Base-by-base conservation (phyloP, 2,329 filamentous ascomycete genomes). In the Beauveria medogensis region DNA sequence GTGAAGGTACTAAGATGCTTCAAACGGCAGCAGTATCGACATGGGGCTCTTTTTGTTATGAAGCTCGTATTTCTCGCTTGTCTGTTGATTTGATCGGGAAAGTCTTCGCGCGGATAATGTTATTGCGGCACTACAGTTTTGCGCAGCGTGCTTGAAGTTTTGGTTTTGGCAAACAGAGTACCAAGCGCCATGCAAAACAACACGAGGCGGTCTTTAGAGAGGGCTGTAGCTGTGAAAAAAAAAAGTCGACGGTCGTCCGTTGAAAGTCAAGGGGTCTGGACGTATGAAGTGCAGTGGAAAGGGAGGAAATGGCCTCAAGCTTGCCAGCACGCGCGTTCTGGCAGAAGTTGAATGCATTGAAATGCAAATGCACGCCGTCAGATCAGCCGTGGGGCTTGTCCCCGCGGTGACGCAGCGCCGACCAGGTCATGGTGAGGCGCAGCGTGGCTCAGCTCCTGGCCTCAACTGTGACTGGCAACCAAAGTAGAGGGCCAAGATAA, bases 391-490 rank as follows among this genome's bases (percentile, higher is more conserved):
- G 53, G 58, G 53, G 52, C 60, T 59, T 58, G 59, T 66, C 65
- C 64, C 65, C 65, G 60, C 66, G 65, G 66, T 68, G 66, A 68
- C 65, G 66, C 65, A 66, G 52, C 54, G 61, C 20, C 59, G 57
- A 60, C 41, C 55, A 24, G 28, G 37, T 34, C n/a, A 24, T 12
- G 26, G 62, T 59, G 53, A 62, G 53, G 54, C 61, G 51, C 52
- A 59, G 59, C 53, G 69, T 70, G 68, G 68, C 69, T 69, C 66
- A 69, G 68, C 64, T 62, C 58, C 20, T 58, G 40, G 52, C n/a
- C 24, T 41, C 28, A 30, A 37, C 41, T 30, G 3, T 28, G 18
- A 18, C 22, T 26, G 9, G 16, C 18, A 14, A 16, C 8, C 22
- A 44, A 18, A 44, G 8, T 9, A 20, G 48, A 24, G 16, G 24